Conservation (phyloP, 202 grass and related monocot genomes). For the Tripidium arundinaceum region DNA sequence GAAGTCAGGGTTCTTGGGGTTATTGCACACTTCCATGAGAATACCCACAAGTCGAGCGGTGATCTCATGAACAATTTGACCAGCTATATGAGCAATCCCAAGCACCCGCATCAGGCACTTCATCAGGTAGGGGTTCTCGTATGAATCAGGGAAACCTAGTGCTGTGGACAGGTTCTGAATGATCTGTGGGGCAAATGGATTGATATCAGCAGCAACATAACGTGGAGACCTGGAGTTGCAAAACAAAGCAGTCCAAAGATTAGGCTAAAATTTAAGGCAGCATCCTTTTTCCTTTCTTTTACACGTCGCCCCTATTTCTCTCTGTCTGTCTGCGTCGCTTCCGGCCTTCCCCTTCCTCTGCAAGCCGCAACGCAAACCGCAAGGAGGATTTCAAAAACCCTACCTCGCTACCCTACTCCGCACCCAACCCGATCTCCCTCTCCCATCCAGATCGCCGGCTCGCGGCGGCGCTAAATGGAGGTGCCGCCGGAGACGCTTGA, state of each 20-base stretch:
- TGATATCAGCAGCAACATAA: conserved; percentile 71
- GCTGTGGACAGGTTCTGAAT: conserved; percentile 72
- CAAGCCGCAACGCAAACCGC: neutral
- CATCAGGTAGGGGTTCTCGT: conserved; percentile 94
- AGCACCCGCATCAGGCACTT: conserved; percentile 93
- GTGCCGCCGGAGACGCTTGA: conserved; percentile 80
- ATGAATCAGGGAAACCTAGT: conserved; percentile 66
- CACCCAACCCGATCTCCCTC: conserved; percentile 27
- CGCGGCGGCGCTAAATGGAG: conserved; percentile 47
- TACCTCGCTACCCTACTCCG: conserved; percentile 18
- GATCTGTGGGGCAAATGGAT: conserved; percentile 75
- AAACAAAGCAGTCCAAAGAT: neutral
- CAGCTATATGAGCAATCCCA: conserved; percentile 54
- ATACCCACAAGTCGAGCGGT: conserved; percentile 55
- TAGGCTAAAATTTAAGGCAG: neutral
- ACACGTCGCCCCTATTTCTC: too few relatives aligned
- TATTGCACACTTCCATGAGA: conserved; percentile 82
- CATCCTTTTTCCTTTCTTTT: too few relatives aligned
- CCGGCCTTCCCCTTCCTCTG: neutral
- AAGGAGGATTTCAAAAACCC: conserved; percentile 48
- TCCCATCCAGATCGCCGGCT: conserved; percentile 16
- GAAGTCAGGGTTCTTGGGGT: conserved; percentile 93
- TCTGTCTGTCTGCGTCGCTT: too few relatives aligned
- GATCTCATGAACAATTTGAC: conserved; percentile 61
- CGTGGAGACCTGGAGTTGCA: conserved; percentile 32